phyloP scores from a whole-genome alignment of 208 protist genomes.

The Acanthamoeba culbertsoni region DNA sequence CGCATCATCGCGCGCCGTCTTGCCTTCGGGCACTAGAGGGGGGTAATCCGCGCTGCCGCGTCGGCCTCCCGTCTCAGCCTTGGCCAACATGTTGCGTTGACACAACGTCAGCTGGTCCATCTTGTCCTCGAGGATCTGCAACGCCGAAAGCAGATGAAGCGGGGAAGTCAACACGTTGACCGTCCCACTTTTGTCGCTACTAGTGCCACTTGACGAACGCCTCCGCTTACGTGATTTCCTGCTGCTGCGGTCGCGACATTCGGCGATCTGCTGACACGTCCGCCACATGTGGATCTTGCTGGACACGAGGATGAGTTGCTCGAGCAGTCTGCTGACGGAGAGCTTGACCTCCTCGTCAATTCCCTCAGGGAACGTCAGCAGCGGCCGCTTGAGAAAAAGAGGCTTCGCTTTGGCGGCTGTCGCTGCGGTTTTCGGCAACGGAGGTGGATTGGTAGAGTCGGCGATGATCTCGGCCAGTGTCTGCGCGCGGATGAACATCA shows the following conservation, averaged over 20 bases:
- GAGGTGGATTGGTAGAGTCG: background rate
- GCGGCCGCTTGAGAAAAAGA: background rate
- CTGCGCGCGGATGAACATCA: background rate
- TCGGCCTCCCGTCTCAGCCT: background rate
- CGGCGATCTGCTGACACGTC: background rate
- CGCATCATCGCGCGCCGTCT: background rate
- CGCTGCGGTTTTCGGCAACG: background rate
- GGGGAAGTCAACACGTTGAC: background rate
- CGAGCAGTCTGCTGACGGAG: background rate
- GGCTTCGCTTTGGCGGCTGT: background rate
- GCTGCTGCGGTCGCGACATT: background rate
- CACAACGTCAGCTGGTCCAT: background rate
- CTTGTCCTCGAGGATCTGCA: background rate
- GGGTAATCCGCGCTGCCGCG: background rate
- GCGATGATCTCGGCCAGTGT: background rate
- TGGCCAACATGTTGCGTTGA: background rate
- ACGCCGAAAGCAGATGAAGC: background rate
- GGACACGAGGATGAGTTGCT: background rate
- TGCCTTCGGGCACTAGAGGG: background rate
- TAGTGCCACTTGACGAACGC: too few relatives aligned
- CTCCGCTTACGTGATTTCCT: background rate
- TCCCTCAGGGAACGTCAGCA: background rate
- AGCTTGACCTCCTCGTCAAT: background rate
- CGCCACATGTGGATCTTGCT: slow-evolving; percentile 23
- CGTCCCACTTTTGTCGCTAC: too few relatives aligned